phyloP scores from a whole-genome alignment of 345 rosid species.

The Corchorus olitorius region DNA sequence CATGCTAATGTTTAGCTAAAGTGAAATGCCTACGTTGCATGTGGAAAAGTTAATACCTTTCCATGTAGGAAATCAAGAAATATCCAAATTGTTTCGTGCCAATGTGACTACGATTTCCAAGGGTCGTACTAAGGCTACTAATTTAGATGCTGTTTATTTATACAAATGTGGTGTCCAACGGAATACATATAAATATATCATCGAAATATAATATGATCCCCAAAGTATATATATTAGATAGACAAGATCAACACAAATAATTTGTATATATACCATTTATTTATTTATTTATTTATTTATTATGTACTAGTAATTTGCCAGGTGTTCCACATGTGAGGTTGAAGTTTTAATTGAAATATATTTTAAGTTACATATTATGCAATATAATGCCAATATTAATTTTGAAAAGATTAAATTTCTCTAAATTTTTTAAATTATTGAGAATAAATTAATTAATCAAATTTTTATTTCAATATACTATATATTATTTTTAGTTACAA shows the following conservation, averaged over 20 bases:
- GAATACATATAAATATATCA: not conserved
- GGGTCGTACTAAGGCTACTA: not conserved
- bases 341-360: no score
- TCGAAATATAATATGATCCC: not conserved
- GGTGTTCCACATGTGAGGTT: no score
- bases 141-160: not conserved
- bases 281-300: not conserved
- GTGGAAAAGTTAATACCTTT: slow-evolving; percentile 1
- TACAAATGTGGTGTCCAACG: not conserved
- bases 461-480: no score
- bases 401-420: no score
- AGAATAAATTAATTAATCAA: no score
- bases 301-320: no score
- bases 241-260: not conserved
- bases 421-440: no score
- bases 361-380: no score
- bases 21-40: slow-evolving; percentile 8
- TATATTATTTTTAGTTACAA: no score
- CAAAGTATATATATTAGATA: not conserved
- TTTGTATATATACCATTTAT: not conserved
- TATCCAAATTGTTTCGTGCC: not conserved
- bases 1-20: slow-evolving; percentile 5
- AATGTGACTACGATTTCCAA: not conserved
- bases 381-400: no score
- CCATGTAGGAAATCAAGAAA: no score